phyloP scores from a whole-genome alignment of 495 filamentous ascomycete genomes.

The Penicillium psychrofluorescens region DNA sequence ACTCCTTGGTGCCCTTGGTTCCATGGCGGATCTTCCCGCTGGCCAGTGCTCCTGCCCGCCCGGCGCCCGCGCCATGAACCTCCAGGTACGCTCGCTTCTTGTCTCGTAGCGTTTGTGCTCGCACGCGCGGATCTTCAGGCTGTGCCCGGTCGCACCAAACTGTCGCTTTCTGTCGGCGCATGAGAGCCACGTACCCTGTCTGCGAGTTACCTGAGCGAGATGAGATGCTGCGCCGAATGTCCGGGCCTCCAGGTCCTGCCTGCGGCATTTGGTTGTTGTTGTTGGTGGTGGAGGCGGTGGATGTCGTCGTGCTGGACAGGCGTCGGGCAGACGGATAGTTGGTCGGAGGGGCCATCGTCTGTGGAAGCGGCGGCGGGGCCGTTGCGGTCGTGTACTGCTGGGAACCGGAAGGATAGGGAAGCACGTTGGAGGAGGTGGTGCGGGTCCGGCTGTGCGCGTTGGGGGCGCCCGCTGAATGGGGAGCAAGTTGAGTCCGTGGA shows the following conservation, averaged over 20 bases:
- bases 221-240: conserved; percentile 71
- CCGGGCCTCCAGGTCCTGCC: conserved; percentile 40
- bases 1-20: conserved; percentile 61
- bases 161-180: conserved; percentile 93
- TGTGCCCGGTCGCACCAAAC: conserved; percentile 98
- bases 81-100: conserved; percentile 80
- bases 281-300: conserved; percentile 51
- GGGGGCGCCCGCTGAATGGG: conserved; percentile 21
- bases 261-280: conserved; percentile 34
- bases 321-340: conserved; percentile 47
- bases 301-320: conserved; percentile 69
- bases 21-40: conserved; percentile 79
- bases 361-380: conserved; percentile 12
- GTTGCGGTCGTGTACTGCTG: conserved; percentile 22
- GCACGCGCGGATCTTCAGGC: conserved; percentile 77
- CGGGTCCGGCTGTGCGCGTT: conserved; percentile 46
- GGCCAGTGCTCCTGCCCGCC: conserved; percentile 49
- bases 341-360: conserved; percentile 23
- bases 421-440: conserved; percentile 53
- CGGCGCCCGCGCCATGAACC: conserved; percentile 51
- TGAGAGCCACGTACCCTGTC: conserved; percentile 81
- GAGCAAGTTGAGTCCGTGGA: conserved; percentile 21
- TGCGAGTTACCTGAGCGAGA: conserved; percentile 50
- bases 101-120: conserved; percentile 72
- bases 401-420: conserved; percentile 34